Evolutionary conservation across 768 basidiomycete genomes (phyloP).

Genomic region (Kwoniella shandongensis): DNA sequence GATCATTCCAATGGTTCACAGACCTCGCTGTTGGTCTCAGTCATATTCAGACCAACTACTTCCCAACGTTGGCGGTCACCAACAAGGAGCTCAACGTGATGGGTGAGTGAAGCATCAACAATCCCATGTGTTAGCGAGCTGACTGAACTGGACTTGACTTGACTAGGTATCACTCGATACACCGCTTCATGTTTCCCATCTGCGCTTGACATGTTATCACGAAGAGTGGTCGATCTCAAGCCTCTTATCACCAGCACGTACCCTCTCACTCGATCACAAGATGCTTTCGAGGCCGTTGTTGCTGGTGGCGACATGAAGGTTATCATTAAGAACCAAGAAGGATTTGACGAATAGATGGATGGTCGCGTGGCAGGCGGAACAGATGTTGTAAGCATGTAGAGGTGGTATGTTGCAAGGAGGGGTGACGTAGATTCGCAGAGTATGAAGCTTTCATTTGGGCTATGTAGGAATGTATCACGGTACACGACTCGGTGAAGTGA

Average conservation of each 20-base stretch:
- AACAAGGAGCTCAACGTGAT: conserved; percentile 49
- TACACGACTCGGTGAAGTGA: too few species aligned
- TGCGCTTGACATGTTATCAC: conserved; percentile 38
- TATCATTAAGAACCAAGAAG: conserved; percentile 45
- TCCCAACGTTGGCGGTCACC: conserved; percentile 45
- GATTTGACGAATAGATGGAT: not conserved
- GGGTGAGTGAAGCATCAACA: conserved; percentile 19
- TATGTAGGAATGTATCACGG: too few species aligned
- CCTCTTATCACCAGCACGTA: conserved; percentile 39
- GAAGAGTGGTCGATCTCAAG: conserved; percentile 44
- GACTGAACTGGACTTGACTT: not conserved
- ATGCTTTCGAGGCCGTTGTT: conserved; percentile 44
- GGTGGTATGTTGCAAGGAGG: too few species aligned
- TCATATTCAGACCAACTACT: conserved; percentile 41
- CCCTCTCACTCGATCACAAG: conserved; percentile 32
- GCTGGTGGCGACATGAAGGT: conserved; percentile 44
- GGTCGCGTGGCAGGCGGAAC: too few species aligned
- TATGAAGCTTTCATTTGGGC: too few species aligned
- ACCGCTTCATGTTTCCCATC: conserved; percentile 42
- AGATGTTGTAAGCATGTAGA: too few species aligned
- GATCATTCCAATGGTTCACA: conserved; percentile 1
- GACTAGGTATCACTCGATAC: conserved; percentile 48
- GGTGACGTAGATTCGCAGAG: too few species aligned
- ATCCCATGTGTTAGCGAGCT: not conserved
- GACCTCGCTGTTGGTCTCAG: conserved; percentile 43